Base-by-base conservation (phyloP, 495 filamentous ascomycete species). In the Trichodelitschia bisporula region DNA sequence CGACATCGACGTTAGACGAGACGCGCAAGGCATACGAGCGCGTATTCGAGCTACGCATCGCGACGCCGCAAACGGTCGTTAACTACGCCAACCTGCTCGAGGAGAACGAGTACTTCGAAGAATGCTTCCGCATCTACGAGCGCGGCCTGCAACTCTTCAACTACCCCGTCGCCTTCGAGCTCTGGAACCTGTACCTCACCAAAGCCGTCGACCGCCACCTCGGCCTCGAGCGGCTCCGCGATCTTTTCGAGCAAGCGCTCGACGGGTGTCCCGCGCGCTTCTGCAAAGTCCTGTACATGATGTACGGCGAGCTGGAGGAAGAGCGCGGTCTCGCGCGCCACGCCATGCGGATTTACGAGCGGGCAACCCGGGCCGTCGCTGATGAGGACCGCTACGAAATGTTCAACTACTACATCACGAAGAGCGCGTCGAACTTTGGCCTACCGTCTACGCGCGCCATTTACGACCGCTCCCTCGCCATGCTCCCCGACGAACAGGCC, bases 381-480 rank as follows among this genome's bases (percentile, higher is more conserved):
- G 86, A 99, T 47, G 84, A 91, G 42, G 82, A 95, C 44, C 61
- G 80, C 8, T 72, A 77, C 40, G 89, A 92, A 48, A 91, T 99
- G 80, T 99, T 93, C 57, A 84, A 91, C 47, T 92, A 93, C 47
- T 99, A 95, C 59, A 91, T 99, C 48, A 93, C 89, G 28, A 95
- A 99, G 46, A 92, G 83, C 1, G 86, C 86, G 0, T 90, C 83
- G 6, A 99, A 99, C 50, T 99, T 99, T 39, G 86, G 86, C 4
- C 61, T 99, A 15, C 76, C 86, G 1, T 95, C 86, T 4, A 91
- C 86, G n/a, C 62, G 86, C 20, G 71, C 78, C 1, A 95, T 99
- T 47, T 99, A 99, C 56, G 86, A 95, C 52, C 70, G 80, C 27
- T 83, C 84, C 13, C 89, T 99, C 32, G 70, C 74, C 3, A 74